phyloP scores from a whole-genome alignment of 2,329 filamentous ascomycete genomes.

The Paracorniculantispora psalliotae region DNA sequence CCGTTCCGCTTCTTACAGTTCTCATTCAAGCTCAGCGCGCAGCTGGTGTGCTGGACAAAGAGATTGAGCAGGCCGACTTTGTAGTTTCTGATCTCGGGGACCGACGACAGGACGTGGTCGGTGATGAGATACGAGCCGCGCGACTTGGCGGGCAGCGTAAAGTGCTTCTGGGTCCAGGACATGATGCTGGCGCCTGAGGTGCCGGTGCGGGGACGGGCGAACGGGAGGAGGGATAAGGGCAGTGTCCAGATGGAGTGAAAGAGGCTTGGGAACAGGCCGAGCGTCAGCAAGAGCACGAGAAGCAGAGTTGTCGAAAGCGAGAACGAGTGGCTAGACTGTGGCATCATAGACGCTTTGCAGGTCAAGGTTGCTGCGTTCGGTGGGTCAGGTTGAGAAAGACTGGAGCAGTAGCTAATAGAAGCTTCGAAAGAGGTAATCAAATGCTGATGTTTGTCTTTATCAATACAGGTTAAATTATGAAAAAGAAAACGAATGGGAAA shows the following conservation, averaged over 20 bases:
- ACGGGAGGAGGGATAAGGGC: constrained; percentile 37
- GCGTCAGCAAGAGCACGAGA: constrained; percentile 43
- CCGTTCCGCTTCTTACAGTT: constrained; percentile 51
- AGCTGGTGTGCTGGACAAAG: constrained; percentile 93
- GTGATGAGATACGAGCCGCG: constrained; percentile 90
- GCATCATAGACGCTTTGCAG: constrained; percentile 29
- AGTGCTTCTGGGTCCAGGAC: constrained; percentile 82
- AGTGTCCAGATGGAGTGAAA: constrained; percentile 50
- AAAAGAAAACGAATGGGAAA: too few relatives aligned
- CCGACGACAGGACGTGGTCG: constrained; percentile 60
- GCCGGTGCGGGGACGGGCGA: constrained; percentile 27
- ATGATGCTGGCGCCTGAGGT: constrained; percentile 34
- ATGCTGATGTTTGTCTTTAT: too few relatives aligned
- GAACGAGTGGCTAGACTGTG: constrained; percentile 33
- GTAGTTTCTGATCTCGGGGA: constrained; percentile 79
- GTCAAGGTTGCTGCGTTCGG: constrained; percentile 15
- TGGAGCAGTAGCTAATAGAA: neutral
- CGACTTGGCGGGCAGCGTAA: constrained; percentile 69
- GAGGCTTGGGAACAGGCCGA: constrained; percentile 47
- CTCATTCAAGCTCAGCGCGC: constrained; percentile 87
- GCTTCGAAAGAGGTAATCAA: too few relatives aligned
- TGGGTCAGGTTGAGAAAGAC: neutral
- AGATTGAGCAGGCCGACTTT: constrained; percentile 82
- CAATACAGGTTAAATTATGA: too few relatives aligned
- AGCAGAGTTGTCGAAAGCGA: constrained; percentile 38